Evolutionary conservation across 768 basidiomycete genomes (phyloP), one percentile per base, ranked within the genome.

Genomic region (Russula griseocarnosa): DNA sequence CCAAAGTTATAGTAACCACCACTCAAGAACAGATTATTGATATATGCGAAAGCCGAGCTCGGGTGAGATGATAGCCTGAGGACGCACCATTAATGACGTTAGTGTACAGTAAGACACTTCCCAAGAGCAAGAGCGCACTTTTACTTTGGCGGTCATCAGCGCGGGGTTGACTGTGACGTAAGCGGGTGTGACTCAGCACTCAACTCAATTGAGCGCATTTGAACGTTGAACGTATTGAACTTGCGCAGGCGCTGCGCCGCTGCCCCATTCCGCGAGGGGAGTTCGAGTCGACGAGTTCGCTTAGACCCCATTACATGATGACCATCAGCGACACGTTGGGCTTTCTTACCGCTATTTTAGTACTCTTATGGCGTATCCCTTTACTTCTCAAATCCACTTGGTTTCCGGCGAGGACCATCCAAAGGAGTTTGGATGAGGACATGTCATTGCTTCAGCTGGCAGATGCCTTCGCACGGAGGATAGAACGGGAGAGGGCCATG

Each of bases 211-310:
- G 34, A 8, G 1, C 7, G 30, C 30, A 30, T 5, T 6, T 6
- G 4, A 30, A 2, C 28, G 5, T 30, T 51, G 11, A 22, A 13
- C 38, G 7, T 40, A 26, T 62, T 28, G 22, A 36, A 56, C 63
- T 55, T 32, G 51, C 63, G 63, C 58, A 60, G 63, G 63, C 52
- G 53, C 58, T 47, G 44, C 63, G 63, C 58, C 52, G 53, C 58
- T 47, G 44, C 63, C 57, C 57, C 50, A 59, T 28, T 53, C 58
- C 46, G 46, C 52, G 58, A n/a, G 62, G 60, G 60, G 40, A 55
- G 58, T 52, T 55, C 46, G 58, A 54, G 26, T n/a, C n/a, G n/a
- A n/a, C n/a, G n/a, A n/a, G n/a, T n/a, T n/a, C n/a, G n/a, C n/a
- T n/a, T 49, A 49, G 51, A 18, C n/a, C 46, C 22, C 38, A 46